Percentiles rank a stretch among this genome's conserved stretches.
Evolutionary conservation across 78 protist species (phyloP).

Genomic region (Creolimax fragrantissima): DNA sequence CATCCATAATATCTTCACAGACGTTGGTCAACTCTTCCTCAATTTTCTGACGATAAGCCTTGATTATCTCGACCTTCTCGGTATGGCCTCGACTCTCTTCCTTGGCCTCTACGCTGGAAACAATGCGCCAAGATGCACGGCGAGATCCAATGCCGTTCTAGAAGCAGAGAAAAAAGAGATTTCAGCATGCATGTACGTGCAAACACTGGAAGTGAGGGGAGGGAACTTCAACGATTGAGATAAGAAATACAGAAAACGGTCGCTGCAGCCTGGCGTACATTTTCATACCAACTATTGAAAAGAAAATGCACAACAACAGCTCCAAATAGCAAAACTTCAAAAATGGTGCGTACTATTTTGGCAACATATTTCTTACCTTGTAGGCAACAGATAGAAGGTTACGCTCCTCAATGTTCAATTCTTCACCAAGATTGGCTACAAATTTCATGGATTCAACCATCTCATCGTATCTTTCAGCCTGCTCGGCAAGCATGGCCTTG

Average conservation of each 20-base stretch:
- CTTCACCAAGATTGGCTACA: slow-evolving; percentile 73
- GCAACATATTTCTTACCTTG: no score
- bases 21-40: slow-evolving; percentile 77
- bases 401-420: slow-evolving; percentile 90
- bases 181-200: no score
- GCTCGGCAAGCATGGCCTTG: slow-evolving; percentile 75
- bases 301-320: no score
- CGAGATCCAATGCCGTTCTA: slow-evolving; percentile 94
- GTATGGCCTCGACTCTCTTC: slow-evolving; percentile 66
- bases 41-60: slow-evolving; percentile 63
- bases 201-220: no score
- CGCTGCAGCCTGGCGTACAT: no score
- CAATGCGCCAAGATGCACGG: slow-evolving; percentile 96
- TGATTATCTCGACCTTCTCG: slow-evolving; percentile 32
- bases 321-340: no score
- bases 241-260: no score
- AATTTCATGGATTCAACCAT: slow-evolving; percentile 88
- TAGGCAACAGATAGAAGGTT: slow-evolving; percentile 97
- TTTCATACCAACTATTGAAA: no score
- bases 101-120: slow-evolving; percentile 80
- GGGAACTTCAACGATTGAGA: no score
- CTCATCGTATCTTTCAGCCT: slow-evolving; percentile 82
- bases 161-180: not conserved
- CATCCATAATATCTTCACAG: slow-evolving; percentile 47
- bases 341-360: no score